Evolutionary conservation across 495 filamentous ascomycete species (phyloP), one percentile per base, ranked within the genome.

Genomic region (Mycothermus thermophilus): DNA sequence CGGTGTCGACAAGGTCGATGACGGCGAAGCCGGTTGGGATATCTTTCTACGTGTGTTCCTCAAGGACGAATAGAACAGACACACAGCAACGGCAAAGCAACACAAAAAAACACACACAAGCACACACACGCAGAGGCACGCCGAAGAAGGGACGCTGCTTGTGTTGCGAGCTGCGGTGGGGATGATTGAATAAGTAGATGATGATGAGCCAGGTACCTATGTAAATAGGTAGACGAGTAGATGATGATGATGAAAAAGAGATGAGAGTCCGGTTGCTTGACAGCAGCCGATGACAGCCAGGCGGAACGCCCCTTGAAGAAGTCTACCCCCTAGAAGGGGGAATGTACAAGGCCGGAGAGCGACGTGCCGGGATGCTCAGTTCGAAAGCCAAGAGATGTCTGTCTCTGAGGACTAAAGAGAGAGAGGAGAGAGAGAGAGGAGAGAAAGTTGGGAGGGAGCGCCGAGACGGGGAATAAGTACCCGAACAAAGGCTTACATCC

Each of bases 301-400:
- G 17, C 17, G 27, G 18, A 30, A 27, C 17, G 38, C 34, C 45
- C 41, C 38, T 37, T 31, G 24, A 33, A 35, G 14, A 27, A 37
- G 22, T 40, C 31, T 45, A 33, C 46, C 50, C 50, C 50, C 50
- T 36, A 22, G 37, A 29, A 28, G 41, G 50, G 47, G 50, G 41
- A 43, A 30, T 45, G 5, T 44, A 31, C n/a, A 44, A 38, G 12
- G 28, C 5, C 21, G 37, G 27, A 25, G 33, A 18, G 27, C 28
- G 19, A 27, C 8, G 27, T 40, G 41, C 30, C 42, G n/a, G n/a
- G n/a, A 32, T 35, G 33, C 36, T 39, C 21, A 15, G 19, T 38
- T 20, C 28, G 23, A 31, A 15, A 5, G n/a, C n/a, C n/a, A 27
- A 10, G 29, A 21, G 24, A 21, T 13, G 25, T 14, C 9, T 30